Evolutionary conservation across 2,329 filamentous ascomycete genomes (phyloP), one percentile per base, ranked within the genome.

Genomic region (Cladosporium sp.): DNA sequence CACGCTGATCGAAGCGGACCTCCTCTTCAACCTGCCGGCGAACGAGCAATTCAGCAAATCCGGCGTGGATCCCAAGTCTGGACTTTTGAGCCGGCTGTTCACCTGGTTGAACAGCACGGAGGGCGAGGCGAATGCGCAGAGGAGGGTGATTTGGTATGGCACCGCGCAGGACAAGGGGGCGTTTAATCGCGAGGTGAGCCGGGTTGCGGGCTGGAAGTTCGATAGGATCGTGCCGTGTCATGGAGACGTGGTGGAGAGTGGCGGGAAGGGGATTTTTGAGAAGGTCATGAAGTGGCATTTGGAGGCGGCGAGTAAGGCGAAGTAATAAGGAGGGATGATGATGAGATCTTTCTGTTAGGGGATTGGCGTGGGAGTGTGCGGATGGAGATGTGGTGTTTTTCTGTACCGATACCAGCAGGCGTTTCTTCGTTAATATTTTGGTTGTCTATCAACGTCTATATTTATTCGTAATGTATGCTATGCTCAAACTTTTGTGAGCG

Each of bases 21-120:
- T 97, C 37, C 66, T 97, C 58, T 97, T 97, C 78, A 97, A 96
- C 68, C 72, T 96, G 29, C 93, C 93, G 0, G 82, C 89, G 0
- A 82, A 74, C 0, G 93, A 99, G 73, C 93, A 97, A 72, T 96
- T 72, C 59, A 70, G 66, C 61, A 79, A 74, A 59, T 72, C 80
- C 0, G 76, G 74, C 7, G 75, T 80, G 3, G 71, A 74, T 27
- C 73, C 81, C 3, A 76, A 67, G 0, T 70, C 75, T n/a, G 84
- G 84, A 0, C 62, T 83, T n/a, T 58, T 80, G 22, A 84, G 80
- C 0, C 82, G 76, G 60, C 53, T 87, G 2, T 75, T 84, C 43
- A 68, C 62, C 3, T 70, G 73, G 0, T 55, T 91, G 37, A 79
- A 87, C 71, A 73, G 70, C 56, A 84, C 83, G n/a, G 59, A 71